Percentiles rank a stretch among this genome's conserved stretches.
Conservation (phyloP, 805 yeast genomes). For the Yarrowia yakushimensis region DNA sequence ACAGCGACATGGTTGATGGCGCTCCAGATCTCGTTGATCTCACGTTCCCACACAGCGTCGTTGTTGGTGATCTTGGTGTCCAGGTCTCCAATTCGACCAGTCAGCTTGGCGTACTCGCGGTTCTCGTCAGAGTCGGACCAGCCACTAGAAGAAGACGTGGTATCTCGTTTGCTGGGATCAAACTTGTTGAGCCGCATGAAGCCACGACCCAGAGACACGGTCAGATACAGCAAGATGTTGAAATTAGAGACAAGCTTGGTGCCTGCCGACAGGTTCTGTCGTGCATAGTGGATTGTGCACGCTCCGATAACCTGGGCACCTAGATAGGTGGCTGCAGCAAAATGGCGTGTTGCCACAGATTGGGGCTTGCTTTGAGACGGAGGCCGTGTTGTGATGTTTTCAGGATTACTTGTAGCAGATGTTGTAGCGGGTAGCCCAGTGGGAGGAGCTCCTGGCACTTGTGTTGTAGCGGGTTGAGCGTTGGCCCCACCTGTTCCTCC, state of each 20-base stretch:
- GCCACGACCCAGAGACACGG: constrained; percentile 29
- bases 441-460: background rate
- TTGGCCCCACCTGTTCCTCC: background rate
- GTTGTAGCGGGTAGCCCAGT: background rate
- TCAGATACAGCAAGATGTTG: constrained; percentile 30
- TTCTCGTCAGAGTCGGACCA: constrained; percentile 16
- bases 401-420: background rate
- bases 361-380: background rate
- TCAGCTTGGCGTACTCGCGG: constrained; percentile 7
- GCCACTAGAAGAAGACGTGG: background rate
- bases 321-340: constrained; percentile 26
- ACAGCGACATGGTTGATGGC: constrained; percentile 22
- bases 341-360: background rate
- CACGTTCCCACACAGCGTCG: constrained; percentile 20
- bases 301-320: constrained; percentile 31
- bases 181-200: constrained; percentile 26
- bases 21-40: constrained; percentile 19
- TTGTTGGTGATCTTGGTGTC: constrained; percentile 17
- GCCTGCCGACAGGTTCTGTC: constrained; percentile 29
- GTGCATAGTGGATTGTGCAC: constrained; percentile 26
- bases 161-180: background rate
- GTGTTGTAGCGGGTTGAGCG: background rate
- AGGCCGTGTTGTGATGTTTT: background rate
- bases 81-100: constrained; percentile 1
- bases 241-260: constrained; percentile 28